A percentile compares a stretch with the other conserved stretches of the same genome.
Evolutionary conservation across 441 rosid species (phyloP).

Genomic region (Pelargonium cotyledonis): DNA sequence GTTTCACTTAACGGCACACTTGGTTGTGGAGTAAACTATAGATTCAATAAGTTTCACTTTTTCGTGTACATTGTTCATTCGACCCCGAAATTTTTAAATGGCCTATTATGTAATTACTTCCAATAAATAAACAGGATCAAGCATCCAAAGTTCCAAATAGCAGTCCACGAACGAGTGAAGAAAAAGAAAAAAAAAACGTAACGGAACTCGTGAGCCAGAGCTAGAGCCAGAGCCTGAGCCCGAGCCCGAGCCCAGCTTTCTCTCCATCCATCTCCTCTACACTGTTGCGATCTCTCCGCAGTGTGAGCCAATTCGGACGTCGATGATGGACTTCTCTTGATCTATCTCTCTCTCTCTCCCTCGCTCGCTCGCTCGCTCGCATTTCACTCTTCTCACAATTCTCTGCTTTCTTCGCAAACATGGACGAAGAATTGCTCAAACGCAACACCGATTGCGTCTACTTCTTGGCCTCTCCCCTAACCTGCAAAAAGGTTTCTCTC

Average conservation of each 20-base stretch:
- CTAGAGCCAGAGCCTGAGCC: no score
- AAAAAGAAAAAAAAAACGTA: neutral
- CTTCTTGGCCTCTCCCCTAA: constrained; percentile 62
- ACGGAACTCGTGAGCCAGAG: neutral
- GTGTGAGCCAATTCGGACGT: neutral
- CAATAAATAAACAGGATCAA: no score
- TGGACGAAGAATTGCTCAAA: constrained; percentile 11
- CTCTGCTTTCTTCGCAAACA: neutral
- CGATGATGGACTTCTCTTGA: neutral
- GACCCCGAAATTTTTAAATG: no score
- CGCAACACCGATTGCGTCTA: constrained; percentile 53
- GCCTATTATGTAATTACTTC: no score
- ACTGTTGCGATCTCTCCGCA: constrained; percentile 9
- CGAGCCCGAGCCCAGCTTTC: neutral
- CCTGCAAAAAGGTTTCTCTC: constrained; percentile 52
- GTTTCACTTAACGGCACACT: no score
- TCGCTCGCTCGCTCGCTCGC: no score
- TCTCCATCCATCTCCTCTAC: neutral
- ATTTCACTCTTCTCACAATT: neutral
- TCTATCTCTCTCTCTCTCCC: constrained; percentile 4
- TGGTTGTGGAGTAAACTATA: no score
- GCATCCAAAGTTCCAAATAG: no score
- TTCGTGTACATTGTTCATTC: no score
- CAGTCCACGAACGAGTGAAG: neutral
- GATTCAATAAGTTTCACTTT: no score